Evolutionary conservation across 768 basidiomycete genomes (phyloP).

Genomic region (Russula sp.): DNA sequence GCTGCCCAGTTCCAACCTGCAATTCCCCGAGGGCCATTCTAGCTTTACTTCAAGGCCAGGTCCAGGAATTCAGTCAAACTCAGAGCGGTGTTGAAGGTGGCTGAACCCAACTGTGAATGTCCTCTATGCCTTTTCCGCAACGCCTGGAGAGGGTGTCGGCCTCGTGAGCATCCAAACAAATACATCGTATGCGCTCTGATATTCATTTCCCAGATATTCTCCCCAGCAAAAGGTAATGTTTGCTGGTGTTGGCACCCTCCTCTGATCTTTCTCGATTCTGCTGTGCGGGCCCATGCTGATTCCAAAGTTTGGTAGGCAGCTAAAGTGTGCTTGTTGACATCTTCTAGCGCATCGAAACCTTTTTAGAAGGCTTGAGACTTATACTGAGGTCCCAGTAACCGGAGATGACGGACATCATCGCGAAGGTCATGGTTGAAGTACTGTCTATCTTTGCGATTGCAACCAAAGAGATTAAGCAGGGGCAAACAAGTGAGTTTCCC

Average conservation of each 20-base stretch:
- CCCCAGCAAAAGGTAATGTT: background rate
- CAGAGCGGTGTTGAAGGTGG: background rate
- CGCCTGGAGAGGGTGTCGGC: background rate
- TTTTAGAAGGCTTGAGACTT: background rate
- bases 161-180: background rate
- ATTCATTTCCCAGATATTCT: background rate
- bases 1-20: background rate
- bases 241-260: background rate
- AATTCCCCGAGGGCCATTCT: background rate
- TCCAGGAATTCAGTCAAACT: background rate
- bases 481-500: background rate
- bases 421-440: background rate
- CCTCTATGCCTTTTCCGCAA: background rate
- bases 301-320: no score
- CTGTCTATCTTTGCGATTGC: background rate
- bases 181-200: background rate
- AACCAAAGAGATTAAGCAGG: slow-evolving; percentile 1
- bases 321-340: background rate
- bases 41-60: background rate
- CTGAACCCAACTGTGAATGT: background rate
- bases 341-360: background rate
- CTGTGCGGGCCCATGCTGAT: background rate
- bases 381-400: background rate
- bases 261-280: background rate
- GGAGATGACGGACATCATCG: background rate